Evolutionary conservation across 768 basidiomycete genomes (phyloP), one percentile per base, ranked within the genome.

Genomic region (Podaxis rugospora): DNA sequence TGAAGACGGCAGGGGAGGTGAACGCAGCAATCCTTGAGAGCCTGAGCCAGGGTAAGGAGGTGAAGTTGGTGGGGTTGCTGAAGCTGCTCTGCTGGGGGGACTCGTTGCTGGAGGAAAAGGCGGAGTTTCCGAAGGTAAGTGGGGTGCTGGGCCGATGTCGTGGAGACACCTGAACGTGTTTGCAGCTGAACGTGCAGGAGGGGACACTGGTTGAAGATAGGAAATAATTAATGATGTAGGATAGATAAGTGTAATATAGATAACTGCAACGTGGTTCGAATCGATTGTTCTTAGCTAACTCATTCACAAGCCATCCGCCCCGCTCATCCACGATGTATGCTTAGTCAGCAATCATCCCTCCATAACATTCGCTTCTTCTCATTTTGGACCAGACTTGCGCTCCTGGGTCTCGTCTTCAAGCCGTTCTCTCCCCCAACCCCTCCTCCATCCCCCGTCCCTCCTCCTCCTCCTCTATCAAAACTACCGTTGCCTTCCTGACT

Each of bases 11-110:
- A 0, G 88, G 90, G 21, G 93, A 96, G 75, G 87, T 98, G 70
- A 99, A 99, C 69, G 90, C 92, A 0, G 95, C 96, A 35, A 96
- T 99, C 58, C 76, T 99, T 69, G 92, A 95, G 68, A 91, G 89
- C 68, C 78, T 94, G 63, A 91, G 93, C 65, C 93, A 98, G 68
- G 93, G 94, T 0, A 90, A 90, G 70, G 92, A 96, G 71, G 92
- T 95, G 59, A 97, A 96, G 74, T 75, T 98, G 54, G 84, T 89
- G 28, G 87, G 86, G 16, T 70, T 98, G 70, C 74, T 98, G 72
- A 87, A 90, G 74, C 77, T 97, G 66, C 78, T 95, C 66, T 85
- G 83, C 50, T 98, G 95, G 94, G 95, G 93, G 0, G 94, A 96
- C 76, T 80, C 77, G 52, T 75, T 89, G 80, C 73, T 96, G 65